Base-by-base conservation (phyloP, 805 yeast species). In the Lachancea sp. region DNA sequence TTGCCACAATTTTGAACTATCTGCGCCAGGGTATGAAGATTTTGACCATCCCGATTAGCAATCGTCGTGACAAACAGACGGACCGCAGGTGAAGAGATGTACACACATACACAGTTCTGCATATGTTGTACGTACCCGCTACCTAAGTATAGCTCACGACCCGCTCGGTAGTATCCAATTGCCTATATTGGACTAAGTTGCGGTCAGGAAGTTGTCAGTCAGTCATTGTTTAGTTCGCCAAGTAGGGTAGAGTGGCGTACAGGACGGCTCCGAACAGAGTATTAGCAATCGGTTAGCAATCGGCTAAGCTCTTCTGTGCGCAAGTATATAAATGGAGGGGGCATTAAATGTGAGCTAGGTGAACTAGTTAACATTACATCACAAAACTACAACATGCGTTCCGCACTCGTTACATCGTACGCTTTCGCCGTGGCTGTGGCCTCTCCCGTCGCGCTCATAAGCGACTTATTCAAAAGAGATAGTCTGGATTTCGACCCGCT, bases 341-440 rank as follows among this genome's bases (percentile, higher is more conserved):
- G 29, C 5, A 5, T n/a, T 25, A 25, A 12, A 25, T 12, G 29
- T 12, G 13, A 15, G 15, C 13, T 8, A 25, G 11, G 13, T 8
- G 15, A 5, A 25, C 9, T 15, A 5, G 13, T 5, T 8, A 29
- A 35, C 30, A 20, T 12, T 5, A 9, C 15, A 35, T 18, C 31
- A n/a, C 8, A 9, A 3, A 12, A n/a, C n/a, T 16, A 17, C 23
- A 31, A 13, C 31, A 37, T 39, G 42, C 38, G 36, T 15, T 28
- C 23, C 13, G 16, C 24, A n/a, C 21, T 31, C 15, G 16, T 34
- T 32, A 21, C 34, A 11, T 34, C 32, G 11, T 36, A 33, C 11
- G 17, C 29, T 11, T 13, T 25, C 17, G 42, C 42, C 11, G 30
- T 34, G 24, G 37, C 38, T 7, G 18, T 33, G 11, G 42, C 42